Conservation (phyloP, 108 stramenopile genomes). For the Cyclotella cryptica region DNA sequence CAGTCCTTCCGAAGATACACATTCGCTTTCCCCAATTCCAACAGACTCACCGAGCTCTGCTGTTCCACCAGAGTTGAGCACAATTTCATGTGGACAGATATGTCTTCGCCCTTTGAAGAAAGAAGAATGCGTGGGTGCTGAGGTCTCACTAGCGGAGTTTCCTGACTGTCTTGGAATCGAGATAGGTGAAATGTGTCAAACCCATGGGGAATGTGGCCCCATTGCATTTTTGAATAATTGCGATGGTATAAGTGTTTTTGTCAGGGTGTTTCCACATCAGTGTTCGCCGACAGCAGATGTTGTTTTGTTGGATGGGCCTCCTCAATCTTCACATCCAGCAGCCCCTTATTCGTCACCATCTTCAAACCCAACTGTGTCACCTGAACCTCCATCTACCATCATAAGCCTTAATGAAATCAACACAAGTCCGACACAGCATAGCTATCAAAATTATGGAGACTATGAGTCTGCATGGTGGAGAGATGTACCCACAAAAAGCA, state of each 20-base stretch:
- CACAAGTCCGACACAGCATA: not conserved
- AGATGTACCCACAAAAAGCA: not conserved
- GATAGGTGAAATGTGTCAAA: slow-evolving; percentile 41
- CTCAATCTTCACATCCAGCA: slow-evolving; percentile 1
- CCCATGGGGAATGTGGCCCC: slow-evolving; percentile 33
- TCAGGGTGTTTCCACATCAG: slow-evolving; percentile 20
- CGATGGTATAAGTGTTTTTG: slow-evolving; percentile 25
- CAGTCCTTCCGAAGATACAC: not conserved
- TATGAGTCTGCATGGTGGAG: slow-evolving; percentile 16
- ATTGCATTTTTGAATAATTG: slow-evolving; percentile 25
- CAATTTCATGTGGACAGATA: slow-evolving; percentile 26
- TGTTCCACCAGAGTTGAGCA: not conserved
- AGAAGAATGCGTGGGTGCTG: slow-evolving; percentile 24
- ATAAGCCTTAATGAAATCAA: slow-evolving; percentile 2
- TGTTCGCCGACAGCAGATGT: slow-evolving; percentile 15
- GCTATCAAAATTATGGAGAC: not conserved
- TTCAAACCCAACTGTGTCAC: not conserved
- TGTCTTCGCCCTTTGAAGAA: slow-evolving; percentile 33
- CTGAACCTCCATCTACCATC: slow-evolving; percentile 1
- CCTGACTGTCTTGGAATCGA: slow-evolving; percentile 24
- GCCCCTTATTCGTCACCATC: not conserved
- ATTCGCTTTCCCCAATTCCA: slow-evolving; percentile 11
- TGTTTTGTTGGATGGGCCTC: not conserved
- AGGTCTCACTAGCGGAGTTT: slow-evolving; percentile 12
- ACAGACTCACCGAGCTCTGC: not conserved